Evolutionary conservation across 2,329 filamentous ascomycete genomes (phyloP).

Genomic region (Neopestalotiopsis sp.): DNA sequence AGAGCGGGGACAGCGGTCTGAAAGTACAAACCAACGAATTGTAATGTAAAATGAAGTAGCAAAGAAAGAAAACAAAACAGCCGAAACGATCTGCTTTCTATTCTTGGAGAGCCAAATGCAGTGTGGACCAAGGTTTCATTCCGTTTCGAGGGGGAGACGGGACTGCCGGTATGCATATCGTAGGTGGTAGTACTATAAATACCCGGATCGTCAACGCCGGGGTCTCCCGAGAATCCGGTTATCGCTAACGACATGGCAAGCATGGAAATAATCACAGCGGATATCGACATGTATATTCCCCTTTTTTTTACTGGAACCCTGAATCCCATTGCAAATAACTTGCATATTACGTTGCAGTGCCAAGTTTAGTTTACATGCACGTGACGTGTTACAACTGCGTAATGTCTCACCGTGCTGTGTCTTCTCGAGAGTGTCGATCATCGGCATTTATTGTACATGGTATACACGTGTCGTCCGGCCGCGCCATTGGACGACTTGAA

Average conservation of each 20-base stretch:
- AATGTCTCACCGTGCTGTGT: neutral
- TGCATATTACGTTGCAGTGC: neutral
- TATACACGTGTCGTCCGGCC: neutral
- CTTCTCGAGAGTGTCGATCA: neutral
- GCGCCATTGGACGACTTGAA: too few relatives aligned
- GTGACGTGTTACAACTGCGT: neutral
- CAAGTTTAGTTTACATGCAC: neutral
- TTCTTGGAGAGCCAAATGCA: neutral
- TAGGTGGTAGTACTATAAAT: neutral
- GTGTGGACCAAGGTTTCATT: neutral
- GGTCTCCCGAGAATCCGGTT: neutral
- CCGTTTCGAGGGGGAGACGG: neutral
- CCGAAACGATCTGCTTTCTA: neutral
- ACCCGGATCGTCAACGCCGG: neutral
- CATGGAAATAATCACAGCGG: neutral
- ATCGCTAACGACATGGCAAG: neutral
- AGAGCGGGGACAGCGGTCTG: neutral
- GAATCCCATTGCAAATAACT: neutral
- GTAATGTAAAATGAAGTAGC: neutral
- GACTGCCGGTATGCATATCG: too few relatives aligned
- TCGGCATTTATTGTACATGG: neutral
- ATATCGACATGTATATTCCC: neutral
- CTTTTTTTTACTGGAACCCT: neutral
- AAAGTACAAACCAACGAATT: neutral
- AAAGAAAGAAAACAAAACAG: neutral